A percentile compares a stretch with the other conserved stretches of the same genome.
These are phyloP conservation scores for Rhizoclosmatium globosum DNA, from an alignment of 192 early-diverging fungal genomes.

Conservation along the genomic window DNA sequence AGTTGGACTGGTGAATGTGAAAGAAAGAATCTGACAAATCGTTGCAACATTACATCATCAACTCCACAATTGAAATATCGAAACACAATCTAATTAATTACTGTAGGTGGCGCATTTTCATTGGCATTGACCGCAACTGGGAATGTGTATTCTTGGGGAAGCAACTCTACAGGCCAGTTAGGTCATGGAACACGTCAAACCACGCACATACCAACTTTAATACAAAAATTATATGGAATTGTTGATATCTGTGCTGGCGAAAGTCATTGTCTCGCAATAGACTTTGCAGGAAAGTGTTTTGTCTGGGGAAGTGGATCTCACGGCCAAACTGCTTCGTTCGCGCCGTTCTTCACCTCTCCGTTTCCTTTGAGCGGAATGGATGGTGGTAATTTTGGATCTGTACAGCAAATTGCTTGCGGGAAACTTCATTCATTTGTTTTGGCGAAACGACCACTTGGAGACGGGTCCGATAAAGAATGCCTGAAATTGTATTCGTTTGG, in stretches of 20 bases:
- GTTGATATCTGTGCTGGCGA: slow-evolving; percentile 13
- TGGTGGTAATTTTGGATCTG: slow-evolving; percentile 17
- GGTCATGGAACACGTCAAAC: neutral
- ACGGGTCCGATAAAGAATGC: slow-evolving; percentile 11
- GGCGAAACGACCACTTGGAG: neutral
- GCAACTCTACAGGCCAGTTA: slow-evolving; percentile 14
- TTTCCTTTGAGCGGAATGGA: slow-evolving; percentile 15
- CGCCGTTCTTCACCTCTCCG: neutral
- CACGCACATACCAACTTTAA: slow-evolving; percentile 7
- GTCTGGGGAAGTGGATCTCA: slow-evolving; percentile 26
- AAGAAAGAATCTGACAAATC: no score
- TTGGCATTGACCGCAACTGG: slow-evolving; percentile 29
- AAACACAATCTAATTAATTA: neutral
- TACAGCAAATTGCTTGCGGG: neutral
- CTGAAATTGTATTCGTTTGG: slow-evolving; percentile 29
- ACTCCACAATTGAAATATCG: no score
- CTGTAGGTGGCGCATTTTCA: slow-evolving; percentile 15
- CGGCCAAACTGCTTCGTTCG: slow-evolving; percentile 6
- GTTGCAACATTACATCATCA: no score
- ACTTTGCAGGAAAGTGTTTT: slow-evolving; percentile 22
- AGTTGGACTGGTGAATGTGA: no score
- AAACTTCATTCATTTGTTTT: neutral
- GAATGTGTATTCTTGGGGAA: slow-evolving; percentile 31
- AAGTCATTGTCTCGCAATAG: slow-evolving; percentile 6
- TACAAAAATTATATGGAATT: neutral